Conservation (phyloP, 805 yeast species). For the Schwanniomyces vanrijiae region DNA sequence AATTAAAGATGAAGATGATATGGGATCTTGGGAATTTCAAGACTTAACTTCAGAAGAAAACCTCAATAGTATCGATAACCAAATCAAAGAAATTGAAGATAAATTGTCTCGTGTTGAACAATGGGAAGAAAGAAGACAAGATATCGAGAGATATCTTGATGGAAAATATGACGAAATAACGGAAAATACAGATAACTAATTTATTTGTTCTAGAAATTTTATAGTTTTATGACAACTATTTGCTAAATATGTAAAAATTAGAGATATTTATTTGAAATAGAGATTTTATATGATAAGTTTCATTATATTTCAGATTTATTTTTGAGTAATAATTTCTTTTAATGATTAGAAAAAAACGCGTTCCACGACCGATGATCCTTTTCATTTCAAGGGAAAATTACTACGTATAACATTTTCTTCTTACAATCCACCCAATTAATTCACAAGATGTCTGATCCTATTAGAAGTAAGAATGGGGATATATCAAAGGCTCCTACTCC, state of each 20-base stretch:
- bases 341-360: background rate
- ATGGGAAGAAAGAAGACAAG: constrained; percentile 60
- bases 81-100: constrained; percentile 63
- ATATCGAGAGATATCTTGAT: constrained; percentile 54
- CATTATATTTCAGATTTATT: background rate
- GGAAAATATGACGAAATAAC: constrained; percentile 30
- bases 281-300: background rate
- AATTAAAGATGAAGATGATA: constrained; percentile 48
- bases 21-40: constrained; percentile 55
- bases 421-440: background rate
- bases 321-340: constrained; percentile 1
- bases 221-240: too few species aligned
- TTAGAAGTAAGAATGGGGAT: constrained; percentile 67
- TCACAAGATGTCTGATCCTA: constrained; percentile 76
- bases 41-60: constrained; percentile 67
- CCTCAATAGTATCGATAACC: constrained; percentile 68
- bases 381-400: constrained; percentile 1
- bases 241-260: background rate
- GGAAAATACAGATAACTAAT: background rate
- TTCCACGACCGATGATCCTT: constrained; percentile 1
- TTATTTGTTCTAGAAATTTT: background rate
- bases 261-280: background rate
- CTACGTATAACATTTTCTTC: constrained; percentile 1
- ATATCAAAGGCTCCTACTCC: constrained; percentile 96
- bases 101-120: constrained; percentile 59